phyloP scores from a whole-genome alignment of 2,329 filamentous ascomycete genomes.

The Ascochyta pisi region DNA sequence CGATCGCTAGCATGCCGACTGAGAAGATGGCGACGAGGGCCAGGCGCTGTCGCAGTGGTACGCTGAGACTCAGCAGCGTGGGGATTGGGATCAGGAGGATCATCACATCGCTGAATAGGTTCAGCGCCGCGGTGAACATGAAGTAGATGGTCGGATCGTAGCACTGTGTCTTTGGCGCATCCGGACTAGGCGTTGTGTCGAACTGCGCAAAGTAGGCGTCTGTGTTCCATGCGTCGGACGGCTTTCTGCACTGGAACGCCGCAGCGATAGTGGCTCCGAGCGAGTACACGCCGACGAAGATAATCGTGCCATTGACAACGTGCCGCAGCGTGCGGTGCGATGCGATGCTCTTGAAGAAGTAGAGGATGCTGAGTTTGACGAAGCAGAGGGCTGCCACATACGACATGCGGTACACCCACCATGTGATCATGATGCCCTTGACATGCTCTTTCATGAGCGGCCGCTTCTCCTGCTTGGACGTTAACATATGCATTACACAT shows the following conservation, averaged over 20 bases:
- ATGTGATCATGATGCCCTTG: constrained; percentile 40
- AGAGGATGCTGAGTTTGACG: constrained; percentile 43
- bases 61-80: constrained; percentile 55
- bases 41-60: constrained; percentile 58
- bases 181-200: constrained; percentile 28
- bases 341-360: constrained; percentile 48
- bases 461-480: constrained; percentile 34
- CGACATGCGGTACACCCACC: constrained; percentile 45
- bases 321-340: constrained; percentile 41
- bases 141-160: constrained; percentile 42
- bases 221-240: constrained; percentile 37
- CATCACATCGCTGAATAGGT: constrained; percentile 52
- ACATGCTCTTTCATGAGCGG: constrained; percentile 32
- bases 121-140: constrained; percentile 49
- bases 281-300: constrained; percentile 41
- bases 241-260: constrained; percentile 44
- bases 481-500: constrained; percentile 14
- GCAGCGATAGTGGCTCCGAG: constrained; percentile 37
- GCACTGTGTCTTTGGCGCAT: constrained; percentile 34
- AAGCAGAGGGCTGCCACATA: constrained; percentile 42
- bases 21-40: constrained; percentile 55
- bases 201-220: constrained; percentile 42
- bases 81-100: constrained; percentile 56
- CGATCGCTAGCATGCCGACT: constrained; percentile 45
- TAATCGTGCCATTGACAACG: constrained; percentile 38